Conservation (phyloP, 345 rosid genomes). For the Hevea brasiliensis region DNA sequence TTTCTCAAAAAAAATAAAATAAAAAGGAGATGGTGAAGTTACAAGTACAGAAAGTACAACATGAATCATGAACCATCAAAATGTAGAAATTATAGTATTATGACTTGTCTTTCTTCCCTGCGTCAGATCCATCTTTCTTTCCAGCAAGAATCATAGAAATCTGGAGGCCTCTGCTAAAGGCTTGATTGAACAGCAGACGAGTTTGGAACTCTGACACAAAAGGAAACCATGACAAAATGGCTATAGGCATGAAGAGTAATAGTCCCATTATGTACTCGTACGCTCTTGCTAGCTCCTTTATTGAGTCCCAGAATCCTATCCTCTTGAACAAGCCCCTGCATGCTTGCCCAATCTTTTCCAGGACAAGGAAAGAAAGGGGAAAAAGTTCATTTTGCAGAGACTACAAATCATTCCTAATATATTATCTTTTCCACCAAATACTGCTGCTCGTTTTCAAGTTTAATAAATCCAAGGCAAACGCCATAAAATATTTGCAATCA, state of each 20-base stretch:
- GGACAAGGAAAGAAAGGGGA: not conserved
- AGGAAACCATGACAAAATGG: conserved; percentile 82
- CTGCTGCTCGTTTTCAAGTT: too few relatives aligned
- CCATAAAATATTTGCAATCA: not conserved
- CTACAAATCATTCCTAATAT: too few relatives aligned
- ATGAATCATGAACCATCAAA: too few relatives aligned
- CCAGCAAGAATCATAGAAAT: conserved; percentile 82
- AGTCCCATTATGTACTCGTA: conserved; percentile 85
- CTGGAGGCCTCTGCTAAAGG: conserved; percentile 90
- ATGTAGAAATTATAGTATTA: too few relatives aligned
- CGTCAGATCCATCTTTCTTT: conserved; percentile 44
- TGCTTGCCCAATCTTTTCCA: conserved; percentile 71
- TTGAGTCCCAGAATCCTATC: conserved; percentile 71
- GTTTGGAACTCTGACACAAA: conserved; percentile 87
- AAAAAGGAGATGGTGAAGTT: not conserved
- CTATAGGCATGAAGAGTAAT: conserved; percentile 63
- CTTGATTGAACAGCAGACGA: conserved; percentile 91
- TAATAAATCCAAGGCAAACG: too few relatives aligned
- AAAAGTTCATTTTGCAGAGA: not conserved
- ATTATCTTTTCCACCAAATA: too few relatives aligned
- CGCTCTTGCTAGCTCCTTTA: conserved; percentile 86
- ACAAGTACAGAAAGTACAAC: too few relatives aligned
- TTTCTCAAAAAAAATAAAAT: too few relatives aligned
- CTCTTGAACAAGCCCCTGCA: conserved; percentile 47
- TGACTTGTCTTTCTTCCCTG: conserved; percentile 10